Evolutionary conservation across 179 eudicot species (phyloP), one percentile per base, ranked within the genome.

Genomic region (Silene noctiflora): DNA sequence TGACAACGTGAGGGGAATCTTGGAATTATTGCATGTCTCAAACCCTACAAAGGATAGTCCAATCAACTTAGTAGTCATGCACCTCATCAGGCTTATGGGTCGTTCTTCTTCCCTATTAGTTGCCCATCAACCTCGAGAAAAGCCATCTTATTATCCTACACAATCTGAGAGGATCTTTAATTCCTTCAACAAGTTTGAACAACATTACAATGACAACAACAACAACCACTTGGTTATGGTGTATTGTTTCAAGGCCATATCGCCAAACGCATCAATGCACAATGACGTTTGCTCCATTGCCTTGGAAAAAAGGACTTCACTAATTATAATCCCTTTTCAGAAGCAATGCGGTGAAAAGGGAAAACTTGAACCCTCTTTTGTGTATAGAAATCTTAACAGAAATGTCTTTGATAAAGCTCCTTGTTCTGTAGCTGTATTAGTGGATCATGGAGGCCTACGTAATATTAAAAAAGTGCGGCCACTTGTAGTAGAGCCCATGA

Each of bases 191-290:
- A 80, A 82, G 35, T 64, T 78, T 10, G 86, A 79, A 42, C 80
- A 76, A 22, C 82, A 81, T 8, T 39, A 69, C 65, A 75, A 66
- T 2, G 84, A 83, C 58, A 51, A 51, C 17, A 51, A 51, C 58
- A 51, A 51, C 17, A 51, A 51, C 58, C 58, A 51, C 20, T 56
- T 68, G 48, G 69, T 79, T 44, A 72, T 29, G n/a, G 80, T 81
- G 48, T 77, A 84, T 0, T 78, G 82, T 67, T 79, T 65, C 66
- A 84, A 79, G 53, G 86, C 80, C 12, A 83, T 87, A 12, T 87
- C 89, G 0, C 89, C 89, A n/a, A 81, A 76, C 42, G 68, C 83
- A 56, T 82, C 87, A 3, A 87, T 87, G 89, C 89, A 87, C 64
- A 75, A 87, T 14, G 89, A 87, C 35, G 86, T 84, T 4, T 87